phyloP scores from a whole-genome alignment of 768 basidiomycete genomes.

The Hebeloma cylindrosporum region DNA sequence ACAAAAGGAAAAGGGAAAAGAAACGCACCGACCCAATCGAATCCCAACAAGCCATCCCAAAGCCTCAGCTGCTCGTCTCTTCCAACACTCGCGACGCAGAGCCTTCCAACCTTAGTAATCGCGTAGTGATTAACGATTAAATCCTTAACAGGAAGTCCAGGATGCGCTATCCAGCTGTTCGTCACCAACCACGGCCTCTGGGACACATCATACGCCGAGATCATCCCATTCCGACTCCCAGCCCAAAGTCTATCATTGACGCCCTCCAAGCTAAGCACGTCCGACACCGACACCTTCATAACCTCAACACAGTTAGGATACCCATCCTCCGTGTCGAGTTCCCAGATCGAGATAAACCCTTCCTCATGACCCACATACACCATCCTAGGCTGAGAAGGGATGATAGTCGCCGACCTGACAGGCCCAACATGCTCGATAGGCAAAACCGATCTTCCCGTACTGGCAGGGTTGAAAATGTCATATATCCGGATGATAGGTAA shows the following conservation, averaged over 20 bases:
- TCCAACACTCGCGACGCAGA: constrained; percentile 76
- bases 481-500: constrained; percentile 80
- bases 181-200: constrained; percentile 81
- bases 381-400: constrained; percentile 63
- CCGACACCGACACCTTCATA: constrained; percentile 76
- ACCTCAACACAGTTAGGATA: constrained; percentile 69
- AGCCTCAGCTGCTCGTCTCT: constrained; percentile 70
- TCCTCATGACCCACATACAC: constrained; percentile 93
- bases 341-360: constrained; percentile 87
- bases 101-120: constrained; percentile 62
- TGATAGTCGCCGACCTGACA: constrained; percentile 76
- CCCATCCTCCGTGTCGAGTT: constrained; percentile 49
- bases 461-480: constrained; percentile 66
- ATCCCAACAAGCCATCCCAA: constrained; percentile 89
- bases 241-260: constrained; percentile 86
- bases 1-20: neutral
- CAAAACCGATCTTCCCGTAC: constrained; percentile 50
- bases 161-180: constrained; percentile 86
- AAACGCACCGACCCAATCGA: constrained; percentile 83
- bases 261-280: constrained; percentile 82
- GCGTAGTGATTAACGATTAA: constrained; percentile 73
- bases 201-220: constrained; percentile 77
- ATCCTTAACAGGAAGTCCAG: constrained; percentile 58
- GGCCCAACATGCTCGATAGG: constrained; percentile 76
- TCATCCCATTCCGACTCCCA: constrained; percentile 78